Percentiles rank a stretch among this genome's conserved stretches.
Evolutionary conservation across 2,329 filamentous ascomycete species (phyloP).

Genomic region (Gnomoniopsis smithogilvyi): DNA sequence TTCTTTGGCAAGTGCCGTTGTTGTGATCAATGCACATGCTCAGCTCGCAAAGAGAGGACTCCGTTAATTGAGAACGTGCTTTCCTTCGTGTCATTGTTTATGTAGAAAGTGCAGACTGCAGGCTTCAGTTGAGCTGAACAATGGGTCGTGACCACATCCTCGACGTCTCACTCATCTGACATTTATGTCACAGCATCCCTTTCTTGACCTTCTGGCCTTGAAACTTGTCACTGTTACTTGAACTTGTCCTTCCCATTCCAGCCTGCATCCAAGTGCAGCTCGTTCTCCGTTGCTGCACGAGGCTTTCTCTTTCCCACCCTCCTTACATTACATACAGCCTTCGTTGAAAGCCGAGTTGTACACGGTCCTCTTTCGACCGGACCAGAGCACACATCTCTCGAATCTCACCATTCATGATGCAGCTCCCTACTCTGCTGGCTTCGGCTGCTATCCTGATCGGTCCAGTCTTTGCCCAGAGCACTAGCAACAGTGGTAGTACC

Average conservation of each 20-base stretch:
- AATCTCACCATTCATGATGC: slow-evolving; percentile 6
- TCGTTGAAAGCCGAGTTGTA: too few relatives aligned
- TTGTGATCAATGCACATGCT: background rate
- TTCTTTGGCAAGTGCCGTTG: background rate
- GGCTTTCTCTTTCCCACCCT: too few relatives aligned
- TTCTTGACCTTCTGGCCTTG: background rate
- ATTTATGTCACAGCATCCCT: background rate
- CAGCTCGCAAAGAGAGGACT: background rate
- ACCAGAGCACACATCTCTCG: background rate
- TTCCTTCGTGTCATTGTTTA: too few relatives aligned
- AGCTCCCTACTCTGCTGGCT: slow-evolving; percentile 5
- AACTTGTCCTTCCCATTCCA: too few relatives aligned
- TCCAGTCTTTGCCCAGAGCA: slow-evolving; percentile 7
- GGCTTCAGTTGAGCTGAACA: too few relatives aligned
- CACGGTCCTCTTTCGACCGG: background rate
- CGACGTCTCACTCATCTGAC: background rate
- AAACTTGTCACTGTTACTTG: background rate
- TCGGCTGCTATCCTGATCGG: slow-evolving; percentile 4
- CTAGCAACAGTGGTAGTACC: slow-evolving; percentile 4
- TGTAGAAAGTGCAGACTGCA: too few relatives aligned
- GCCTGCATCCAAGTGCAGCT: too few relatives aligned
- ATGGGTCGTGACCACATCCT: too few relatives aligned
- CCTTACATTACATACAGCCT: too few relatives aligned
- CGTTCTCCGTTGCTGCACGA: too few relatives aligned
- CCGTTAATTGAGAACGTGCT: too few relatives aligned